Base-by-base conservation (phyloP, 768 basidiomycete species). In the Stropharia rugosoannulata region DNA sequence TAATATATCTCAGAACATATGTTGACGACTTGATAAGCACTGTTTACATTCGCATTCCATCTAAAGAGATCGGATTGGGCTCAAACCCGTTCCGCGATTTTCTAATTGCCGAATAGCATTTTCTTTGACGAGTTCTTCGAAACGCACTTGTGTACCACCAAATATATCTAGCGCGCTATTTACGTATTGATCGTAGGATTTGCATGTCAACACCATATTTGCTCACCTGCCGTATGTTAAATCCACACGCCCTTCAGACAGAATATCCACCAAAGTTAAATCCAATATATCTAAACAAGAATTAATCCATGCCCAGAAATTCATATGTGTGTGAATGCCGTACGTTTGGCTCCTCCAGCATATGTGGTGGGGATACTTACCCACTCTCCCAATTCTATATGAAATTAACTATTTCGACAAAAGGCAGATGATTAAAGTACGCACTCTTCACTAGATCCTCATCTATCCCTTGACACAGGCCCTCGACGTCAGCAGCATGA, bases 401-500 rank as follows among this genome's bases (percentile, higher is more conserved):
- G n/a, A 13, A 3, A n/a, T 15, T 58, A 9, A 61, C 66, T 38
- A 69, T 55, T 42, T n/a, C 44, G 35, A 19, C 43, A 19, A 29
- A 16, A 18, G 5, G 27, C 0, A n/a, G 16, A 22, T n/a, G 22
- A 38, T n/a, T 25, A 6, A 4, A 46, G 42, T 8, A 74, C 87
- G 55, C 56, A 91, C 95, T 86, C 58, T 71, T 59, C 2, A 98
- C 96, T 3, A 99, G 80, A 15, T 86, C 85, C 65, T 93, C 84
- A 68, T 99, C 97, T 56, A 98, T 95, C 1, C 97, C 97, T 73
- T 95, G 86, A 68, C 97, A 98, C 19, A 98, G 74, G 0, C 97
- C 97, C 70, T 99, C 97, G 8, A 99, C 95, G 61, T 98, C 97
- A n/a, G 97, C 97, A 0, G 97, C 96, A 70, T 99, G 97, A 25